Base-by-base conservation (phyloP, 768 basidiomycete genomes). In the Sporobolomyces phaffii region DNA sequence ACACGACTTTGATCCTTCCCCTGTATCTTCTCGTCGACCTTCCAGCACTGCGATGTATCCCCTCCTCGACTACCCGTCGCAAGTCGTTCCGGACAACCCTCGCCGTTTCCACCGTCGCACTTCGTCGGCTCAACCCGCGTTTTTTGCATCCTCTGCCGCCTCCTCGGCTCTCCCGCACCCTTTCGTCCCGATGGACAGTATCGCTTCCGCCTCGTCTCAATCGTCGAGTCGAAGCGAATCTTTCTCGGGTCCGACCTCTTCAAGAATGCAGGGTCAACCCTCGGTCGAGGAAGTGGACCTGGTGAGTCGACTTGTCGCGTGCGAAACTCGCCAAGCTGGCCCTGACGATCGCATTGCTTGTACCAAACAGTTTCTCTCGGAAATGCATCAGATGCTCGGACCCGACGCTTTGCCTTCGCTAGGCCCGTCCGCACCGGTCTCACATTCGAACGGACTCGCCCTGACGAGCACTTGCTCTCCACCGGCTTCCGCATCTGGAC, bases 301-400 rank as follows among this genome's bases (percentile, higher is more conserved):
- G 43, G 67, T 68, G 28, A 44, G 57, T 14, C 29, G 44, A 31
- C 26, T 26, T 13, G 5, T 38, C n/a, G n/a, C n/a, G n/a, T n/a
- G n/a, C n/a, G n/a, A n/a, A n/a, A n/a, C n/a, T n/a, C n/a, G n/a
- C n/a, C n/a, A n/a, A n/a, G n/a, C n/a, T n/a, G n/a, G n/a, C n/a
- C n/a, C n/a, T n/a, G n/a, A n/a, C n/a, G n/a, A n/a, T n/a, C n/a
- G n/a, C n/a, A n/a, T n/a, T n/a, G n/a, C n/a, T n/a, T n/a, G n/a
- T n/a, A n/a, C n/a, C n/a, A n/a, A n/a, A 6, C 54, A 70, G 64
- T 70, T 65, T 50, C 52, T 70, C 24, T n/a, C n/a, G 0, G 69
- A 65, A 1, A 70, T 70, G 69, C 43, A 26, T 38, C 54, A 59
- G 11, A 47, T 70, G n/a, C 64, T 70, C n/a, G 69, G 69, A 9